Base-by-base conservation (phyloP, 106 monocot species). In the Apostasia shenzhenica region DNA sequence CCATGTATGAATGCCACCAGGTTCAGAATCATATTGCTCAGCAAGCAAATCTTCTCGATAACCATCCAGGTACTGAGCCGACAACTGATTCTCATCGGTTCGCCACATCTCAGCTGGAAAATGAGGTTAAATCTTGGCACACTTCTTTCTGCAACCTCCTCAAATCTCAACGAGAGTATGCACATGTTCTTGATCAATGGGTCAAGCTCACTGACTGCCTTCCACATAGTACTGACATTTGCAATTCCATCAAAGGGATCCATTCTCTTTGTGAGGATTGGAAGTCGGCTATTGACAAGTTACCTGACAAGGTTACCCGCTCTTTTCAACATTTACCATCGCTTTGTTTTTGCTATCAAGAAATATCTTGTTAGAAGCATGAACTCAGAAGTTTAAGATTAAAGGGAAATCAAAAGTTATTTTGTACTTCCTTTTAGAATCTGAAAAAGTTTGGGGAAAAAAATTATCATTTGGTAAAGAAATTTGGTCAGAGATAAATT, bases 1-100 rank as follows among this genome's bases (percentile, higher is more conserved):
- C 72, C 50, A 91, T 95, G 91, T 77, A 82, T 48, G 88, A 95
- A 61, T 91, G 95, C 76, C 95, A 95, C 70, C 88, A 86, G 66
- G 84, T 80, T 55, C 95, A 95, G 69, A 88, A 82, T 68, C 91
- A 91, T 49, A 78, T 91, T 67, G 76, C 95, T 44, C 95, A 86
- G 55, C 88, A 86, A 75, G 76, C 73, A 26, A 81, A 70, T 62
- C 91, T 88, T 78, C 58, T 91, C 2, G 81, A 89, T 56, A 80
- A 67, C 47, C 72, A 61, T 63, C 76, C 74, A 6, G 78, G 76
- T 14, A 72, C 42, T 38, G 91, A 95, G 52, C 95, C 95, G 48
- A 91, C 91, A 41, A 80, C 73, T 42, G 95, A 86, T 43, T 73
- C 86, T 1, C 91, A 82, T 54, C 71, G 74, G 3, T 67, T 78